phyloP scores from a whole-genome alignment of 176 grass and related monocot species.

The Leersia perrieri region DNA sequence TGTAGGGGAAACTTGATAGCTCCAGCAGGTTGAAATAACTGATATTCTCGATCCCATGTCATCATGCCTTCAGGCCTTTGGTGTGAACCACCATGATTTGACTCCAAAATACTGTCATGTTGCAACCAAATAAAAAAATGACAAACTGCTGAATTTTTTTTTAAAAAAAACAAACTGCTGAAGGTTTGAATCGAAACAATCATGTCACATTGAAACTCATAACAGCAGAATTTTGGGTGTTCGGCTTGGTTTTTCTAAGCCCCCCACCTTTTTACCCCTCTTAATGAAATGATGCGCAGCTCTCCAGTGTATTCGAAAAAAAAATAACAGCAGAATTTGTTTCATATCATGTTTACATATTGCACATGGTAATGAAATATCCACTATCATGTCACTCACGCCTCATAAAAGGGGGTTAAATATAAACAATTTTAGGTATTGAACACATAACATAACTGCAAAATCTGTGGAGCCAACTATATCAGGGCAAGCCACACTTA shows the following conservation, averaged over 20 bases:
- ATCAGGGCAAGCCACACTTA: too few species aligned
- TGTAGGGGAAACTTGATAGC: conserved; percentile 79
- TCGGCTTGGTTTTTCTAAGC: too few species aligned
- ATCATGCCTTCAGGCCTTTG: conserved; percentile 47
- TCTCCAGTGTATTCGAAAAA: too few species aligned
- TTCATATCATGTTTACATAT: not conserved
- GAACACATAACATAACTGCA: not conserved
- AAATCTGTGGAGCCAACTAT: not conserved
- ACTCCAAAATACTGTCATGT: conserved; percentile 77
- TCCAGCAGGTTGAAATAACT: conserved; percentile 77
- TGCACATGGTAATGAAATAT: not conserved
- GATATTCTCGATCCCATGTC: conserved; percentile 49
- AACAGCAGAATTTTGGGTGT: not conserved
- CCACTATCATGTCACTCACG: not conserved
- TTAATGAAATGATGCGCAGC: too few species aligned
- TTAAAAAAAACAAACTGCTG: conserved; percentile 30
- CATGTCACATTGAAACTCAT: not conserved
- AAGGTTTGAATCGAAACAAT: conserved; percentile 6
- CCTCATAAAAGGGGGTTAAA: not conserved
- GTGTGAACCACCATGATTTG: conserved; percentile 65
- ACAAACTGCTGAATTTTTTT: conserved; percentile 32
- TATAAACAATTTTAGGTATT: not conserved
- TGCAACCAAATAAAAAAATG: conserved; percentile 26
- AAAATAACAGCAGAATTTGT: not conserved
- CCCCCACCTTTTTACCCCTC: too few species aligned